Conservation (phyloP, 2,329 filamentous ascomycete species). For the Sordariomycetes sp. region DNA sequence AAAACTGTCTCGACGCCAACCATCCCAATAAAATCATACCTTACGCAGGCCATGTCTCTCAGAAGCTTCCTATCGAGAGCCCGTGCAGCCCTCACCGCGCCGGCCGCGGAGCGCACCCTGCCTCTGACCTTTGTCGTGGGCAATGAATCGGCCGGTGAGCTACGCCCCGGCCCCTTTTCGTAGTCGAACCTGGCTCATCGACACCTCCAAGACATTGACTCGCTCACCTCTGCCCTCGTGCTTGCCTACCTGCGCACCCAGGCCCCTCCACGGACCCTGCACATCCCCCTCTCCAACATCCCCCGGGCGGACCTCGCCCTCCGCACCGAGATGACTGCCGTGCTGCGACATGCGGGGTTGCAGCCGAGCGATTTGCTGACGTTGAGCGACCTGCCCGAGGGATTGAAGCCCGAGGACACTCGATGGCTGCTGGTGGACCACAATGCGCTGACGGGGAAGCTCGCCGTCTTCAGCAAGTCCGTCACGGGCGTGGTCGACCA, state of each 20-base stretch:
- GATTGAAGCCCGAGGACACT: conserved; percentile 44
- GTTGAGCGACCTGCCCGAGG: conserved; percentile 36
- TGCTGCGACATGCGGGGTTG: conserved; percentile 53
- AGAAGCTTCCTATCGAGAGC: conserved; percentile 42
- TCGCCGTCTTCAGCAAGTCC: conserved; percentile 40
- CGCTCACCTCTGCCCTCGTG: conserved; percentile 64
- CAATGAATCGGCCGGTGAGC: conserved; percentile 56
- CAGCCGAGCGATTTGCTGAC: conserved; percentile 55
- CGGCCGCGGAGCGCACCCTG: conserved; percentile 30
- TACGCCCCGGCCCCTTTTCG: neutral
- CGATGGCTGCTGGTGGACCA: conserved; percentile 73
- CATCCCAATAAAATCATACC: too few species aligned
- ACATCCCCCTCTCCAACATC: conserved; percentile 68
- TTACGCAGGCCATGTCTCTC: conserved; percentile 28
- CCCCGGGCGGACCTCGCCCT: conserved; percentile 57
- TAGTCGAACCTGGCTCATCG: neutral
- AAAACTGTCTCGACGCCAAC: too few species aligned
- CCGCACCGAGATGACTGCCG: conserved; percentile 62
- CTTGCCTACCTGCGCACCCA: conserved; percentile 66
- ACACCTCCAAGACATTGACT: conserved; percentile 59
- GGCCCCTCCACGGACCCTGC: conserved; percentile 41
- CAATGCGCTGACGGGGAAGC: conserved; percentile 57
- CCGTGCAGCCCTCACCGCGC: conserved; percentile 32
- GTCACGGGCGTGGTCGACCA: conserved; percentile 68
- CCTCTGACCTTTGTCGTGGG: conserved; percentile 55